Evolutionary conservation across 2,329 filamentous ascomycete genomes (phyloP).

Genomic region (Didymella exigua): DNA sequence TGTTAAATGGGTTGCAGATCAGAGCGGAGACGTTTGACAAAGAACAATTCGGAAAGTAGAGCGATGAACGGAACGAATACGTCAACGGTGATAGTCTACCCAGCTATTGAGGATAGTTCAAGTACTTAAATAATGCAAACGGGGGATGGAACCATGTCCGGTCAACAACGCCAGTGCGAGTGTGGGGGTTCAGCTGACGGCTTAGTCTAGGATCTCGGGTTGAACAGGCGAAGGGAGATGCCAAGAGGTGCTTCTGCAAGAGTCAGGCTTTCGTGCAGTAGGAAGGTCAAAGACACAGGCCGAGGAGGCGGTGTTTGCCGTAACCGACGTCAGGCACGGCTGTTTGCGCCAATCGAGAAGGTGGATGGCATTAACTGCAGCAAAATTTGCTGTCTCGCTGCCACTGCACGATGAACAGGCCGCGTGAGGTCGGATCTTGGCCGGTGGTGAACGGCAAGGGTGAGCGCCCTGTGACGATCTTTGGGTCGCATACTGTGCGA

Average conservation of each 20-base stretch:
- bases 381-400: slow-evolving; percentile 42
- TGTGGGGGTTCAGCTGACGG: slow-evolving; percentile 51
- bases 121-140: slow-evolving; percentile 47
- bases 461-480: slow-evolving; percentile 46
- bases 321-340: slow-evolving; percentile 43
- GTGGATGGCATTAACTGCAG: slow-evolving; percentile 31
- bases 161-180: slow-evolving; percentile 23
- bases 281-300: slow-evolving; percentile 37
- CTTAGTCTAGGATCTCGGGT: slow-evolving; percentile 38
- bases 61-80: slow-evolving; percentile 43
- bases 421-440: slow-evolving; percentile 42
- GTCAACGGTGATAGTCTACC: slow-evolving; percentile 40
- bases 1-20: slow-evolving; percentile 32
- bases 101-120: slow-evolving; percentile 37
- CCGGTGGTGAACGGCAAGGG: slow-evolving; percentile 39
- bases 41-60: slow-evolving; percentile 24
- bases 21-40: slow-evolving; percentile 41
- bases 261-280: slow-evolving; percentile 30
- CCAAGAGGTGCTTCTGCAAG: slow-evolving; percentile 30
- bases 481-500: slow-evolving; percentile 29
- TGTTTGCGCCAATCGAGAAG: slow-evolving; percentile 41
- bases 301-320: slow-evolving; percentile 44
- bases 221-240: slow-evolving; percentile 39
- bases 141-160: slow-evolving; percentile 27
- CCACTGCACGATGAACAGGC: slow-evolving; percentile 22